Conservation (phyloP, 2,329 filamentous ascomycete genomes). For the Botryotinia narcissicola region DNA sequence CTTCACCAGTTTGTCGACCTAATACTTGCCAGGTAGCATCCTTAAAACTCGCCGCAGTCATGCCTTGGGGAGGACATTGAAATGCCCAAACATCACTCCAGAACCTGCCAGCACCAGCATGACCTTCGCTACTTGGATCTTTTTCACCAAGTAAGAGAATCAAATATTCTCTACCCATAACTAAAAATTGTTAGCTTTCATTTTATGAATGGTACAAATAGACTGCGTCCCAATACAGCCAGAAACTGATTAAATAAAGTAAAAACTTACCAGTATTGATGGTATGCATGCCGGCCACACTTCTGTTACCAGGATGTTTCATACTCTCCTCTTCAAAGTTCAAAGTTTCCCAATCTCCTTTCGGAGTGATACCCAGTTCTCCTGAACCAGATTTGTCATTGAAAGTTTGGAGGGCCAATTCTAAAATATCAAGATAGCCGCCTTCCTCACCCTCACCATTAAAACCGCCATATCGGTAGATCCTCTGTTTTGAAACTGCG, state of each 20-base stretch:
- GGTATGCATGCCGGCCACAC: slow-evolving; percentile 53
- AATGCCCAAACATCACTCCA: slow-evolving; percentile 63
- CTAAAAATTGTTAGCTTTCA: background rate
- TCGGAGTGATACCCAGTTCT: slow-evolving; percentile 51
- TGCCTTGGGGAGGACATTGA: slow-evolving; percentile 55
- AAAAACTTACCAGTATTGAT: slow-evolving; percentile 48
- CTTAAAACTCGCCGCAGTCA: slow-evolving; percentile 54
- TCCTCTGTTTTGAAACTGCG: slow-evolving; percentile 57
- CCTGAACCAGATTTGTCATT: slow-evolving; percentile 49
- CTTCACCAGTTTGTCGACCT: slow-evolving; percentile 54
- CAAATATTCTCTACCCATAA: slow-evolving; percentile 59
- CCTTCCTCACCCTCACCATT: slow-evolving; percentile 69
- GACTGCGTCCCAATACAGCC: background rate
- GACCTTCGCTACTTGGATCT: slow-evolving; percentile 48
- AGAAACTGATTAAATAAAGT: background rate
- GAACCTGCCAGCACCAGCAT: slow-evolving; percentile 53
- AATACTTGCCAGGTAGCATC: slow-evolving; percentile 54
- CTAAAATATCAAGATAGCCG: slow-evolving; percentile 66
- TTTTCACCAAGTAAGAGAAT: slow-evolving; percentile 60
- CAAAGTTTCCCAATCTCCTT: slow-evolving; percentile 55
- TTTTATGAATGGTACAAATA: background rate
- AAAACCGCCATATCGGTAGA: slow-evolving; percentile 81
- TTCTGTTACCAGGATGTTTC: slow-evolving; percentile 53
- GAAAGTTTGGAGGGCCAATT: slow-evolving; percentile 55
- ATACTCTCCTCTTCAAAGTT: slow-evolving; percentile 43